Evolutionary conservation across 495 filamentous ascomycete species (phyloP), one percentile per base, ranked within the genome.

Genomic region (Aspergillus haitiensis): DNA sequence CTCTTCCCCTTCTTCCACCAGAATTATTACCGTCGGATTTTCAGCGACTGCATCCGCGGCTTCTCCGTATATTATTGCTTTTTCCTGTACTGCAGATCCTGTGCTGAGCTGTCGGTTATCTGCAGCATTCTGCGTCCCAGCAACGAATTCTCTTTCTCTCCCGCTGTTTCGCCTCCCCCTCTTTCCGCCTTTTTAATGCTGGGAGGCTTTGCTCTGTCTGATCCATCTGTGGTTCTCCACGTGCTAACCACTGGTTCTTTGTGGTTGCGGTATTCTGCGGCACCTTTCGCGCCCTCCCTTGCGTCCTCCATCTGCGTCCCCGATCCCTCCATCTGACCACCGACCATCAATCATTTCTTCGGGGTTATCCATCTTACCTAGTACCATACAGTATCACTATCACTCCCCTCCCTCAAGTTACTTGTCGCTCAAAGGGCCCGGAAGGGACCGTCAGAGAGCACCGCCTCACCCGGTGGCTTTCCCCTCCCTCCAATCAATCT

Each of bases 401-500:
- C 55, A 55, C 35, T 40, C 15, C 4, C 40, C 53, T 58, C 16
- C 54, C 11, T 53, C 37, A 15, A 37, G 39, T 37, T 56, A 62
- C 51, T 39, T 39, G 55, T 58, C 50, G 48, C 34, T 52, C 21
- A 61, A 55, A 53, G 47, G 54, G 56, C 61, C 21, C 63, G 54
- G 65, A 60, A 64, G 59, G 62, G 62, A 67, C 56, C 42, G 59
- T 47, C 47, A 62, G 61, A 63, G 58, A 52, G 66, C 66, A 68
- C 66, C 66, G 66, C 66, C 66, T 68, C 62, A 65, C 60, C 52
- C 57, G 58, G 66, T 68, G 66, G 66, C 66, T 68, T 60, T 58
- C 56, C 57, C 55, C 55, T 58, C 65, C 66, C 63, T 64, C 63
- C 66, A 69, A 63, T 64, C 66, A 66, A 58, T 27, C 58, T 55